Conservation (phyloP, 2,329 filamentous ascomycete species). For the Ustulina deusta region DNA sequence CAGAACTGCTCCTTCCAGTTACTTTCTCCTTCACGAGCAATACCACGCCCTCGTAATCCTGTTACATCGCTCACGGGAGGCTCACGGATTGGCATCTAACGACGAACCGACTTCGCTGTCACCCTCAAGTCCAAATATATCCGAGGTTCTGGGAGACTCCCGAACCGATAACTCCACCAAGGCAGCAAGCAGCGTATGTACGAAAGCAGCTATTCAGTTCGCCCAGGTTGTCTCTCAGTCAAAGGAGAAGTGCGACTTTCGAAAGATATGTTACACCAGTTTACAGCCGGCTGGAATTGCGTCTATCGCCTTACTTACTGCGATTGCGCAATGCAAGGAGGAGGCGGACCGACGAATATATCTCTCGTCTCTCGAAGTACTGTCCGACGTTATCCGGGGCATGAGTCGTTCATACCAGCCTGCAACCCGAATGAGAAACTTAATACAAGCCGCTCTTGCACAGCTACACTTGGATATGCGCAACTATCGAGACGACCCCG, state of each 20-base stretch:
- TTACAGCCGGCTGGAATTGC: conserved; percentile 37
- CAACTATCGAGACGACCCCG: neutral
- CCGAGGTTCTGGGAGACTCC: neutral
- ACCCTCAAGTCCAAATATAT: conserved; percentile 11
- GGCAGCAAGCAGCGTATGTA: conserved; percentile 22
- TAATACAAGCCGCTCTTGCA: conserved; percentile 33
- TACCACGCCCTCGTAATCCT: conserved; percentile 34
- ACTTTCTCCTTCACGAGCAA: conserved; percentile 40
- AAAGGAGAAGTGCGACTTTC: conserved; percentile 31
- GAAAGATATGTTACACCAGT: conserved; percentile 34
- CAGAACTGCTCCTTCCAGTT: conserved; percentile 34
- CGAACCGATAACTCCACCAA: neutral
- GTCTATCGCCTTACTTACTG: conserved; percentile 31
- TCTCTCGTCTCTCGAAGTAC: conserved; percentile 32
- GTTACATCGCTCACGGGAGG: conserved; percentile 29
- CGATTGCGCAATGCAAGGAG: conserved; percentile 30
- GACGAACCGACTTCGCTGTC: neutral
- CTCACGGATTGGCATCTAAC: neutral
- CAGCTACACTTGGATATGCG: conserved; percentile 17
- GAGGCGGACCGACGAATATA: conserved; percentile 29
- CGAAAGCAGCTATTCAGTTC: conserved; percentile 33
- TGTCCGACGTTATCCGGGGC: conserved; percentile 26
- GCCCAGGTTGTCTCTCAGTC: conserved; percentile 32
- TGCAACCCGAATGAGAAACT: conserved; percentile 23
- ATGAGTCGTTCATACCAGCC: conserved; percentile 40